Conservation (phyloP, 2,329 filamentous ascomycete species). For the Endothia cerciana region DNA sequence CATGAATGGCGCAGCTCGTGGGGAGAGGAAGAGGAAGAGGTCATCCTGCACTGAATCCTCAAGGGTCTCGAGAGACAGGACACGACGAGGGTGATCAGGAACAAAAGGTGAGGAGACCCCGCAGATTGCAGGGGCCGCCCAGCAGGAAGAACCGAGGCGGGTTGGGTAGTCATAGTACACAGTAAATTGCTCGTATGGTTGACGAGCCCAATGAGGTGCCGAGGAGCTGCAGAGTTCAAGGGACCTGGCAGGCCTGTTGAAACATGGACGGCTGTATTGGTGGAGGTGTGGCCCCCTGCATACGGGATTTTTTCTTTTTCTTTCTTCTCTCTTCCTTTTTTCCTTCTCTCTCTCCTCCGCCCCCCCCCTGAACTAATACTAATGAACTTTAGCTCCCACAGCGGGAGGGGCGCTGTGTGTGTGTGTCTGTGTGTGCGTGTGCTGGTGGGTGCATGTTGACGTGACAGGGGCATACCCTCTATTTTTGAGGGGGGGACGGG, state of each 20-base stretch:
- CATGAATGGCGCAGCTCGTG: neutral
- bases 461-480: conserved; percentile 1
- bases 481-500: neutral
- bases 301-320: neutral
- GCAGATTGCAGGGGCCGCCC: neutral
- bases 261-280: no score
- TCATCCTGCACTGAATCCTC: no score
- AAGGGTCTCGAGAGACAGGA: no score
- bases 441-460: no score
- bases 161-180: neutral
- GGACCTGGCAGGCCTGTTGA: conserved; percentile 7
- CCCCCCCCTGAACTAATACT: no score
- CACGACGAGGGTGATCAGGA: no score
- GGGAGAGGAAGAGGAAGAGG: neutral
- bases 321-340: neutral
- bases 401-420: no score
- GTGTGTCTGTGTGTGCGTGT: no score
- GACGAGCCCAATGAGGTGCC: neutral
- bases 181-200: no score
- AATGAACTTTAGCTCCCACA: no score
- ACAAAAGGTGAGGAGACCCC: no score
- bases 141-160: neutral
- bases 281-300: no score
- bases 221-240: conserved; percentile 8
- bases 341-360: neutral